Percentiles rank a stretch among this genome's conserved stretches.
Evolutionary conservation across 2,329 filamentous ascomycete genomes (phyloP).

Genomic region (Penicillium sp.): DNA sequence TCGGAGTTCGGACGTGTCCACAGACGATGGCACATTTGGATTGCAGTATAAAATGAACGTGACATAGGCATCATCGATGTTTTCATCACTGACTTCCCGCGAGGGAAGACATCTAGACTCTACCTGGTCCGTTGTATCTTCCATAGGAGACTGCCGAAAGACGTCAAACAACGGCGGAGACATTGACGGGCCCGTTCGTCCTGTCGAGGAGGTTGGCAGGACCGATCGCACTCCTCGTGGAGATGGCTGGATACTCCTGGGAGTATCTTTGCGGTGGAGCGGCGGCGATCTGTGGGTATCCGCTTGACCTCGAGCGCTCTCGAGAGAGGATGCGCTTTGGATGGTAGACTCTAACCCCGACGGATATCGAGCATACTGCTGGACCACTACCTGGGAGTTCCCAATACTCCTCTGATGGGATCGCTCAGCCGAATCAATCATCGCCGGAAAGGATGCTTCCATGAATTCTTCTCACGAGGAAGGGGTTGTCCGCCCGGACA

Average conservation of each 20-base stretch:
- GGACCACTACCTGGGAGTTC: constrained; percentile 28
- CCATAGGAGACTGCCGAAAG: constrained; percentile 23
- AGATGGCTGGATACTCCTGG: constrained; percentile 36
- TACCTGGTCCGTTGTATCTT: constrained; percentile 34
- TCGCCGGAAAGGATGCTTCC: constrained; percentile 29
- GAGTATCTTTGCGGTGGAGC: constrained; percentile 34
- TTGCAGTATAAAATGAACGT: constrained; percentile 87
- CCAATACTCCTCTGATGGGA: constrained; percentile 22
- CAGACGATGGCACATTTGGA: constrained; percentile 64
- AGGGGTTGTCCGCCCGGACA: constrained; percentile 2
- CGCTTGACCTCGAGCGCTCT: constrained; percentile 29
- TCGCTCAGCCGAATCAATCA: constrained; percentile 22
- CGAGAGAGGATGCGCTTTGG: constrained; percentile 34
- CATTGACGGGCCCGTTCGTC: constrained; percentile 35
- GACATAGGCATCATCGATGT: constrained; percentile 76
- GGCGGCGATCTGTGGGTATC: constrained; percentile 32
- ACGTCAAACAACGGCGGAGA: constrained; percentile 35
- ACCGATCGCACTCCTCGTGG: constrained; percentile 29
- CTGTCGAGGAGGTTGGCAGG: constrained; percentile 21
- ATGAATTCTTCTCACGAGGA: constrained; percentile 15
- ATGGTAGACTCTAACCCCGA: constrained; percentile 30
- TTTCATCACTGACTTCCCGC: constrained; percentile 60
- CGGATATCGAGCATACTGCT: constrained; percentile 37
- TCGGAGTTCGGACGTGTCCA: constrained; percentile 64
- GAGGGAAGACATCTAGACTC: constrained; percentile 56